phyloP scores from a whole-genome alignment of 2,329 filamentous ascomycete species.

The Ustulina deusta region DNA sequence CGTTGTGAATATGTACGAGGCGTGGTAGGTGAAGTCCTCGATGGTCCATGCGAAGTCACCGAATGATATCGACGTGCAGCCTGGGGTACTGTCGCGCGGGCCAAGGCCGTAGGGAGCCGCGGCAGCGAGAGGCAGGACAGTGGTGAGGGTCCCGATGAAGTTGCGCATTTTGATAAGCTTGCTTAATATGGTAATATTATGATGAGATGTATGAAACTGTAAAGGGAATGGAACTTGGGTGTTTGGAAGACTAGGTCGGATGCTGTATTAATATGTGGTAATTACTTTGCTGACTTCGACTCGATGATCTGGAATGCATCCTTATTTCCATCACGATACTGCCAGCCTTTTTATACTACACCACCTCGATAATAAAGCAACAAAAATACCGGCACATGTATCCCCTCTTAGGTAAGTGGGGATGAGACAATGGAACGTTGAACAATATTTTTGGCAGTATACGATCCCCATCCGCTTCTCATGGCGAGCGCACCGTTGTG shows the following conservation, averaged over 20 bases:
- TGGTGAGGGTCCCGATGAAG: conserved; percentile 45
- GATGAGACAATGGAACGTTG: conserved; percentile 26
- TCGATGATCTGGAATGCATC: conserved; percentile 14
- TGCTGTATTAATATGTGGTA: not conserved
- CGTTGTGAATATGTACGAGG: conserved; percentile 62
- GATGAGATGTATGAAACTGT: not conserved
- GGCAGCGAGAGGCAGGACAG: conserved; percentile 46
- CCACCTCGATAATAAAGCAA: not conserved
- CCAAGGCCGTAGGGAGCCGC: conserved; percentile 44
- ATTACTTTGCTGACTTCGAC: not conserved
- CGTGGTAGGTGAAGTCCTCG: conserved; percentile 61
- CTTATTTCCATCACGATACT: not conserved
- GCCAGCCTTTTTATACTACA: conserved; percentile 20
- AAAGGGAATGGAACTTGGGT: not conserved
- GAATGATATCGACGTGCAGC: conserved; percentile 53
- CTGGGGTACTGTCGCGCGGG: conserved; percentile 44
- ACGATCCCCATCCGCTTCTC: conserved; percentile 27
- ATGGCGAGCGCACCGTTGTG: conserved; percentile 31
- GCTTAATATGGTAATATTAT: not conserved
- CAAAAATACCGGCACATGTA: not conserved
- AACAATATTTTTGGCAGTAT: conserved; percentile 2
- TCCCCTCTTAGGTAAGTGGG: not conserved
- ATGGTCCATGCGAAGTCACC: conserved; percentile 57
- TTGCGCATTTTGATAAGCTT: conserved; percentile 42
- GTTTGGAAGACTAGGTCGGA: not conserved